Evolutionary conservation across 2,329 filamentous ascomycete species (phyloP).

Genomic region (Penicillium hesseltinei): DNA sequence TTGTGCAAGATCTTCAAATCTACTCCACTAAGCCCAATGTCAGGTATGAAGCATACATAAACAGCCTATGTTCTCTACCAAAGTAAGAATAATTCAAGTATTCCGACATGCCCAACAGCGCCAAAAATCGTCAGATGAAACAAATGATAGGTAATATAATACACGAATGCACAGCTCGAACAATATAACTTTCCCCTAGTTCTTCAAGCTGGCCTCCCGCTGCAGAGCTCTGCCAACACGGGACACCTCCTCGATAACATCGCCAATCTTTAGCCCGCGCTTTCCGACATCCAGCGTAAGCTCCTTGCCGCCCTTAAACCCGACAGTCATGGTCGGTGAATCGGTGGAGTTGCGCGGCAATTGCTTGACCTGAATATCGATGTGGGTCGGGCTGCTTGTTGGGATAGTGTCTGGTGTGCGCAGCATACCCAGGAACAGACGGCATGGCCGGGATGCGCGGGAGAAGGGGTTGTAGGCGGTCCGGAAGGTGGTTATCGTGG

Average conservation of each 20-base stretch:
- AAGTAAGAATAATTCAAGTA: background rate
- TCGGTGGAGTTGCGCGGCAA: slow-evolving; percentile 69
- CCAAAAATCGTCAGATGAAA: slow-evolving; percentile 8
- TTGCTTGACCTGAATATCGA: slow-evolving; percentile 75
- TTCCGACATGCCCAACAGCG: slow-evolving; percentile 4
- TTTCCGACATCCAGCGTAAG: slow-evolving; percentile 78
- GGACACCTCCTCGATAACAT: slow-evolving; percentile 84
- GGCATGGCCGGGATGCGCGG: slow-evolving; percentile 72
- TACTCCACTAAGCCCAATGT: background rate
- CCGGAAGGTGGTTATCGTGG: slow-evolving; percentile 67
- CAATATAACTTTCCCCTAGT: slow-evolving; percentile 18
- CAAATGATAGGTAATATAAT: slow-evolving; percentile 16
- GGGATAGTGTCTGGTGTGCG: slow-evolving; percentile 78
- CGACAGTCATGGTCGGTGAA: slow-evolving; percentile 68
- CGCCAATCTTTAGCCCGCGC: slow-evolving; percentile 76
- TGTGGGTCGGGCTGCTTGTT: slow-evolving; percentile 69
- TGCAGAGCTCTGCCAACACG: slow-evolving; percentile 80
- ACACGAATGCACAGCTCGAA: slow-evolving; percentile 14
- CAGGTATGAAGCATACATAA: background rate
- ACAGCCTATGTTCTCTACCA: background rate
- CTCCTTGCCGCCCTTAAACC: slow-evolving; percentile 95
- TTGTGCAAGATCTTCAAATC: background rate
- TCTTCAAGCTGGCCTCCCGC: slow-evolving; percentile 75
- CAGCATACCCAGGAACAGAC: slow-evolving; percentile 82
- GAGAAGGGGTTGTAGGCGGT: slow-evolving; percentile 94